Evolutionary conservation across 2,329 filamentous ascomycete species (phyloP).

Genomic region (Penicillium sp.): DNA sequence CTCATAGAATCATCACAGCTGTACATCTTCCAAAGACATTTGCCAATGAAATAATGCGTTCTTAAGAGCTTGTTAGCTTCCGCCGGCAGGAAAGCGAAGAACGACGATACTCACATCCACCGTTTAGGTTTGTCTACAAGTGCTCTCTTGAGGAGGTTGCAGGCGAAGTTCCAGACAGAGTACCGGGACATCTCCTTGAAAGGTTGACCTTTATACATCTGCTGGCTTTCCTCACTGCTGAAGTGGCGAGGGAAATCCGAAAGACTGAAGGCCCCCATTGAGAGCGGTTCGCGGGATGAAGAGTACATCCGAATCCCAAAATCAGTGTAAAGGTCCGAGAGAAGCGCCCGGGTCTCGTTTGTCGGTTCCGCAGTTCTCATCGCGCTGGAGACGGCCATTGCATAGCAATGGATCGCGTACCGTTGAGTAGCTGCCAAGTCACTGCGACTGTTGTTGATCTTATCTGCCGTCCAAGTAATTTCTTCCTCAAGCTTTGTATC

Average conservation of each 20-base stretch:
- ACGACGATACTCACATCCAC: constrained; percentile 57
- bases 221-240: constrained; percentile 54
- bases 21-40: constrained; percentile 73
- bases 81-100: background rate
- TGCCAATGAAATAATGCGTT: constrained; percentile 68
- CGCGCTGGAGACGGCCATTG: constrained; percentile 67
- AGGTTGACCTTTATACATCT: constrained; percentile 59
- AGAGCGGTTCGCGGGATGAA: constrained; percentile 67
- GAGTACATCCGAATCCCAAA: constrained; percentile 70
- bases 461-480: constrained; percentile 85
- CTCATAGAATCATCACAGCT: constrained; percentile 47
- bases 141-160: constrained; percentile 61
- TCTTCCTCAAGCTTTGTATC: constrained; percentile 86
- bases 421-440: constrained; percentile 77
- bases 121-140: constrained; percentile 59
- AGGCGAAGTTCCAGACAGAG: constrained; percentile 66
- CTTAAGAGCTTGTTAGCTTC: constrained; percentile 38
- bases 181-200: constrained; percentile 62
- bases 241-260: constrained; percentile 64
- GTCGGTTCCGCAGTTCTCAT: constrained; percentile 58
- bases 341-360: constrained; percentile 55
- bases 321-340: constrained; percentile 68
- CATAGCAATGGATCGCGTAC: constrained; percentile 78
- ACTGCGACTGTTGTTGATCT: constrained; percentile 78
- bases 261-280: constrained; percentile 66